Conservation (phyloP, 768 basidiomycete genomes). For the Butyriboletus loyo region DNA sequence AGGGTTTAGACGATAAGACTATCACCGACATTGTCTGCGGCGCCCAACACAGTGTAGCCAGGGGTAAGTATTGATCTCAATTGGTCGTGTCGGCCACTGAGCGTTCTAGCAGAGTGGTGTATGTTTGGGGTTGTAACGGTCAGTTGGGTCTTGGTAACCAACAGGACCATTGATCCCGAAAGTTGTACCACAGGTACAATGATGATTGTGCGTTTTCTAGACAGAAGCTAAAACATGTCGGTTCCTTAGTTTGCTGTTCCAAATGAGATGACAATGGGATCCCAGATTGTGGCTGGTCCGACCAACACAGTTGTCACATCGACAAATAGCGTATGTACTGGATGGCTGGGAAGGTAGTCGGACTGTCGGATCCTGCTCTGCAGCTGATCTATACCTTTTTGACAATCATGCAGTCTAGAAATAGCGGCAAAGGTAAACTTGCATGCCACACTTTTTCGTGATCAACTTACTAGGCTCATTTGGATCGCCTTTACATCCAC, state of each 20-base stretch:
- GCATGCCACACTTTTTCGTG: neutral
- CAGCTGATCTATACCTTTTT: neutral
- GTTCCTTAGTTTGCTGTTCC: conserved; percentile 67
- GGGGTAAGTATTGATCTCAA: conserved; percentile 45
- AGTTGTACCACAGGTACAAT: conserved; percentile 68
- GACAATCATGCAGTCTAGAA: conserved; percentile 72
- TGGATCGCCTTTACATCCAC: conserved; percentile 85
- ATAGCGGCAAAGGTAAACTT: conserved; percentile 78
- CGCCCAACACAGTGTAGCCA: conserved; percentile 84
- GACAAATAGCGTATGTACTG: conserved; percentile 86
- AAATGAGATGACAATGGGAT: conserved; percentile 59
- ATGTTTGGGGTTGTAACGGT: conserved; percentile 87
- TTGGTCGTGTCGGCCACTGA: conserved; percentile 5
- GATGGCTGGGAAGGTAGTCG: conserved; percentile 73
- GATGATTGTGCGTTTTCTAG: conserved; percentile 5
- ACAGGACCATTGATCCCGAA: conserved; percentile 78
- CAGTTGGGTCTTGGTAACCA: conserved; percentile 87
- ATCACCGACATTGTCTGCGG: conserved; percentile 84
- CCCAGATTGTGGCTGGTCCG: conserved; percentile 71
- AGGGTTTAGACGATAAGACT: conserved; percentile 70
- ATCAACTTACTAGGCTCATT: conserved; percentile 60
- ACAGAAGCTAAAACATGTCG: neutral
- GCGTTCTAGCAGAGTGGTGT: conserved; percentile 52
- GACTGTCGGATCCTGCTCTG: neutral
- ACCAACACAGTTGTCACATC: conserved; percentile 75